Base-by-base conservation (phyloP, 2,329 filamentous ascomycete species). In the Aspergillus fructus region DNA sequence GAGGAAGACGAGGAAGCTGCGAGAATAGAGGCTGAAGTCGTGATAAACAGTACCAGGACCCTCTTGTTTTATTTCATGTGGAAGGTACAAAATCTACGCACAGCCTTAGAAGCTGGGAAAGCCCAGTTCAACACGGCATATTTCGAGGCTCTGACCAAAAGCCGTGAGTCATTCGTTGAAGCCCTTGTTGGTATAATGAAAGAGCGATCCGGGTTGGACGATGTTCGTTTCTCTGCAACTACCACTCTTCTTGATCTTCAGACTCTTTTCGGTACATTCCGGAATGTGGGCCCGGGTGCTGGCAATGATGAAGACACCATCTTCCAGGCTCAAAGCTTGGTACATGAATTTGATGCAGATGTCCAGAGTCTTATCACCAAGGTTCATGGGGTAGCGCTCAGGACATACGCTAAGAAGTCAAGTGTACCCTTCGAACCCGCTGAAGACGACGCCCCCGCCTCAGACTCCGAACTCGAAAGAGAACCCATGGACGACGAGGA, bases 11-110 rank as follows among this genome's bases (percentile, higher is more conserved):
- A 88, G 43, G 88, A 89, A 13, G 81, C 88, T 24, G 89, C 92
- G 61, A 86, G 86, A 43, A 79, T 90, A 12, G 93, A 97, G 72
- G 90, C 94, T 64, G 87, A 90, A 62, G 80, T 94, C 43, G 87
- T 91, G 6, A 81, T 85, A 2, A 89, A 88, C 65, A 88, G 91
- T 30, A 89, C 96, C 67, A 89, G 89, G 63, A 83, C 87, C 2
- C 82, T 89, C 50, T 82, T 92, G 47, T 91, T 96, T 75, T 97
- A 97, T 76, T 96, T 97, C 71, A 91, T 96, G 86, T 99, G 94
- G 94, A 93, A 94, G 70, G 83, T 89, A 21, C 84, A 85, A 53
- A 79, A 81, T 52, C 68, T 91, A 59, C 79, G 81, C 60, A 78
- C 81, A 53, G 74, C 82, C 15, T 73, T 90, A 37, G 76, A 80